Percentiles rank a stretch among this genome's conserved stretches.
Evolutionary conservation across 164 flowering plant species (phyloP).

Genomic region (Chimonanthus praecox): DNA sequence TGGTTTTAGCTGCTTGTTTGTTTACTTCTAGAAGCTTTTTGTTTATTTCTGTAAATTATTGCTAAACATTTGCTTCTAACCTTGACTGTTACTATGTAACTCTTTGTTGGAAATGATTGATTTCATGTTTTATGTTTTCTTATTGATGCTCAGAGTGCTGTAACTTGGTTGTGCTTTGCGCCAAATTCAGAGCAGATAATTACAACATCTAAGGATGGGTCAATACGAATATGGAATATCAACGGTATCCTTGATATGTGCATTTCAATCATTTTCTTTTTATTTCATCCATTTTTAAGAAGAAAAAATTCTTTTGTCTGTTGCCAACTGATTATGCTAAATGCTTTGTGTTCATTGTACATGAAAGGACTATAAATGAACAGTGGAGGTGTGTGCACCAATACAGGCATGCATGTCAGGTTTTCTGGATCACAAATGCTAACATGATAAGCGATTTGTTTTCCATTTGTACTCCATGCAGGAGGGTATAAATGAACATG

Average conservation of each 20-base stretch:
- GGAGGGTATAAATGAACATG: not conserved
- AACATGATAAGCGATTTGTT: too few relatives aligned
- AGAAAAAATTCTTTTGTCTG: not conserved
- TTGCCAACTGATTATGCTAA: not conserved
- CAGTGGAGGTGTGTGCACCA: too few relatives aligned
- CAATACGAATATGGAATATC: conserved; percentile 89
- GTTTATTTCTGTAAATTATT: too few relatives aligned
- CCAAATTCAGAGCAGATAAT: conserved; percentile 83
- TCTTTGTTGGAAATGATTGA: not conserved
- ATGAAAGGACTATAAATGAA: too few relatives aligned
- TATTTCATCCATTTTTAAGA: not conserved
- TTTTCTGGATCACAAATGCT: too few relatives aligned
- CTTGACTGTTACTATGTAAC: too few relatives aligned
- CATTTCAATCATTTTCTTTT: not conserved
- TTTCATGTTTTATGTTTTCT: not conserved
- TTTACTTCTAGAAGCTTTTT: not conserved
- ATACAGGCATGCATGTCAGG: too few relatives aligned
- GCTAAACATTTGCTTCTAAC: too few relatives aligned
- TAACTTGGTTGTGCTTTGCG: conserved; percentile 92
- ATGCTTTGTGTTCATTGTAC: too few relatives aligned
- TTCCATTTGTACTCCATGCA: too few relatives aligned
- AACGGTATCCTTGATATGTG: conserved; percentile 56
- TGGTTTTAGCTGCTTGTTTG: not conserved
- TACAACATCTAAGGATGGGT: conserved; percentile 93
- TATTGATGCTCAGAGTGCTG: conserved; percentile 74